Evolutionary conservation across 345 rosid genomes (phyloP).

Genomic region (Eucalyptus regnans): DNA sequence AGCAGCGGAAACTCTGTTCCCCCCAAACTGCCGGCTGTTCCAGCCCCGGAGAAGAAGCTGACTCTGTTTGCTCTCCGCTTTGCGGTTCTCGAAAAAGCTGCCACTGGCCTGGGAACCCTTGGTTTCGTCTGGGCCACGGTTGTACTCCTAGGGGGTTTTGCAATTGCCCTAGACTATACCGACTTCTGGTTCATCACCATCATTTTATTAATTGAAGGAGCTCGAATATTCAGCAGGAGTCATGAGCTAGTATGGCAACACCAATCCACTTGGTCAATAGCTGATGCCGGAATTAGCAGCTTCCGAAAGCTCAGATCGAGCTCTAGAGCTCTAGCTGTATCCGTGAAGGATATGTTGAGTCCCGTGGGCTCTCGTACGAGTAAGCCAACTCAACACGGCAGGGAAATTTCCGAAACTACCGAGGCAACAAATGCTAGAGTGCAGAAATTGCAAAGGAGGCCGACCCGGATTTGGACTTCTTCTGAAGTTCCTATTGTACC

Average conservation of each 20-base stretch:
- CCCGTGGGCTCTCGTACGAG: not conserved
- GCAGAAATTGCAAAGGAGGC: not conserved
- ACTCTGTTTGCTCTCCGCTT: not conserved
- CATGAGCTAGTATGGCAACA: not conserved
- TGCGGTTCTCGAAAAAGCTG: slow-evolving; percentile 11
- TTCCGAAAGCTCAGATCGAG: not conserved
- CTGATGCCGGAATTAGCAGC: not conserved
- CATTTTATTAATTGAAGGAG: not conserved
- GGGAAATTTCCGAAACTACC: not conserved
- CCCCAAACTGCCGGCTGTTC: not conserved
- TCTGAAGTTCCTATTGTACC: not conserved
- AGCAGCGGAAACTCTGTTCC: not conserved
- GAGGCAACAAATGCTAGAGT: not conserved
- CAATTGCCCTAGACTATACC: not conserved
- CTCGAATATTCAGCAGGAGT: not conserved
- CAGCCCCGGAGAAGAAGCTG: not conserved
- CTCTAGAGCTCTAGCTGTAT: not conserved
- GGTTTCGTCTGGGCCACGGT: slow-evolving; percentile 93
- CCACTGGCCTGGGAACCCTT: slow-evolving; percentile 65
- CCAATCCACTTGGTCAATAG: not conserved
- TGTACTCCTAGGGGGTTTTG: slow-evolving; percentile 70
- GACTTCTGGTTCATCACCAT: not conserved
- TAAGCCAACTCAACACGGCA: not conserved
- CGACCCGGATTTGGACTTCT: not conserved
- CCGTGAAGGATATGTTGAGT: not conserved